These are phyloP conservation scores for Wickerhamomyces sp. DNA, from an alignment of 1,139 yeast species.

Conservation along the genomic window DNA sequence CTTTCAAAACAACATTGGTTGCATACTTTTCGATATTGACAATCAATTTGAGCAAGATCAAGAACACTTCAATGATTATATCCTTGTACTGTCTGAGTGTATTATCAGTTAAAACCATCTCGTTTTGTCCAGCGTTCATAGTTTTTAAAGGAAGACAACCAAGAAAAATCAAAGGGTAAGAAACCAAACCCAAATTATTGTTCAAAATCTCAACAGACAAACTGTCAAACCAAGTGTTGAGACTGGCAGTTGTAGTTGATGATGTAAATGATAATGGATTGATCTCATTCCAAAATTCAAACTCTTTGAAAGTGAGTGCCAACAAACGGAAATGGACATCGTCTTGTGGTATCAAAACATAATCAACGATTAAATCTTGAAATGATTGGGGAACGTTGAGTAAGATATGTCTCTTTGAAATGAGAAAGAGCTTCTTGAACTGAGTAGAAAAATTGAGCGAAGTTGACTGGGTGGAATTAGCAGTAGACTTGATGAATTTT, in stretches of 20 bases:
- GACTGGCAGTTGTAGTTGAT: background rate
- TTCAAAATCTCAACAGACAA: slow-evolving; percentile 9
- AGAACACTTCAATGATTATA: slow-evolving; percentile 5
- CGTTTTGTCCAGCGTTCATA: slow-evolving; percentile 11
- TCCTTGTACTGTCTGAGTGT: slow-evolving; percentile 9
- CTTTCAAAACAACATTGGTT: slow-evolving; percentile 11
- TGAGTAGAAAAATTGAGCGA: slow-evolving; percentile 1
- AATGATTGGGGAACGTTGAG: slow-evolving; percentile 18
- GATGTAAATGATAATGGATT: slow-evolving; percentile 5
- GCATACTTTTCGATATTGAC: background rate
- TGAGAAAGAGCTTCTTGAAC: slow-evolving; percentile 8
- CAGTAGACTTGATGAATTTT: slow-evolving; percentile 3
- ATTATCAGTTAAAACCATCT: too few relatives aligned
- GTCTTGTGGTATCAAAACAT: slow-evolving; percentile 9
- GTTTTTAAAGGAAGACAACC: slow-evolving; percentile 13
- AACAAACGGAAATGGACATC: slow-evolving; percentile 12
- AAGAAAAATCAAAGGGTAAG: slow-evolving; percentile 18
- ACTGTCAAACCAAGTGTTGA: slow-evolving; percentile 7
- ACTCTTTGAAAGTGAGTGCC: slow-evolving; percentile 18
- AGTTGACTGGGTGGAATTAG: background rate
- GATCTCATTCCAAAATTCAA: slow-evolving; percentile 10
- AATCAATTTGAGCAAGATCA: slow-evolving; percentile 8
- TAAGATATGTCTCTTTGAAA: slow-evolving; percentile 15
- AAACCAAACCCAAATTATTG: slow-evolving; percentile 19
- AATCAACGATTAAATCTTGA: slow-evolving; percentile 20